A percentile compares a stretch with the other conserved stretches of the same genome.
phyloP scores from a whole-genome alignment of 495 filamentous ascomycete species.

The Podospora pseudopauciseta region DNA sequence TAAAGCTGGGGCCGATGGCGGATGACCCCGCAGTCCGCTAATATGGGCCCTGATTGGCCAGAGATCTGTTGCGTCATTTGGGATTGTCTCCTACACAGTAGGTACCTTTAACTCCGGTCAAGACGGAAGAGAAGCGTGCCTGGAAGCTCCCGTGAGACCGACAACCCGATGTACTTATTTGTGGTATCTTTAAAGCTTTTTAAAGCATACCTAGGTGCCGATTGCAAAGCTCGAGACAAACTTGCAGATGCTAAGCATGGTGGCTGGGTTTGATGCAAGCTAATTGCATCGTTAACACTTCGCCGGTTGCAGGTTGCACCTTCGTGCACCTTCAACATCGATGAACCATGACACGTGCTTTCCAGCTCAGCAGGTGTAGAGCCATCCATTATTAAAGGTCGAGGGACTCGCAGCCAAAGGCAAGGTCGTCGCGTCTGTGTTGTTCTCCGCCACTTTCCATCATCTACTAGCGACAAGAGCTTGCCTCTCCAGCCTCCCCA shows the following conservation, averaged over 20 bases:
- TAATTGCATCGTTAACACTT: not conserved
- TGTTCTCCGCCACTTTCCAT: not conserved
- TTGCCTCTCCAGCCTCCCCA: not conserved
- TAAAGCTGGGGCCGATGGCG: conserved; percentile 13
- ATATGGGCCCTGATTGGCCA: not conserved
- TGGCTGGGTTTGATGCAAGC: not conserved
- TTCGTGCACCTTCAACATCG: not conserved
- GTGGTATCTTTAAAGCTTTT: too few species aligned
- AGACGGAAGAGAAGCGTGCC: not conserved
- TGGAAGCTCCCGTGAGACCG: too few species aligned
- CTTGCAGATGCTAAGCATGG: too few species aligned
- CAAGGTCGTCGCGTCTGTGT: not conserved
- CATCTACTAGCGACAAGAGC: not conserved
- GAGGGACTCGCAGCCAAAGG: not conserved
- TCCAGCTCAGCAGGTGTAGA: not conserved
- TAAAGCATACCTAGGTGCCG: too few species aligned
- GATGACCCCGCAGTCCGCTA: conserved; percentile 14
- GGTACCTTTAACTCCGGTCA: not conserved
- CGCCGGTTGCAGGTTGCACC: not conserved
- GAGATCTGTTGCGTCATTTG: not conserved
- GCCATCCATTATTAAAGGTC: not conserved
- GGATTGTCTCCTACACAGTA: not conserved
- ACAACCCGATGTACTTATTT: too few species aligned
- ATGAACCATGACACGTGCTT: not conserved
- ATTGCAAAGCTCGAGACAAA: not conserved